Base-by-base conservation (phyloP, 805 yeast species). In the Lipomyces sp. region DNA sequence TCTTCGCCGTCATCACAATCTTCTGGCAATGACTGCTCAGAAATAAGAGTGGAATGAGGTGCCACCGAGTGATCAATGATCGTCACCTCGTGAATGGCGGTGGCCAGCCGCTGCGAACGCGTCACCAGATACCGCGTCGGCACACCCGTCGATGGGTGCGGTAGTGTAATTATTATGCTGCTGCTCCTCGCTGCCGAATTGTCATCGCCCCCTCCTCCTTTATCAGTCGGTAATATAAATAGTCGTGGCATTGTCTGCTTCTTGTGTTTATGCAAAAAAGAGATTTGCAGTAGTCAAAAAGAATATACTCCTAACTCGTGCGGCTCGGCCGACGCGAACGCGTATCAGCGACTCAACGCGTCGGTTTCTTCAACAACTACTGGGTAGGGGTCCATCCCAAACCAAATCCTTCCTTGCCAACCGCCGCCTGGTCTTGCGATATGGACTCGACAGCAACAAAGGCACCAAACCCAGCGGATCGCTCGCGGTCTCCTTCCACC, bases 71-170 rank as follows among this genome's bases (percentile, higher is more conserved):
- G 30, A 51, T 59, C 55, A 33, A 62, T 55, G 24, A 61, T 13
- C 45, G 71, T 67, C 29, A 53, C 30, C 30, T 55, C 59, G 39
- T 34, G 35, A 29, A 45, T 48, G 24, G n/a, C 30, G 24, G 24
- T 24, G 24, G 24, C 24, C 24, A 24, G 24, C n/a, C 32, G 57
- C 2, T 37, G 61, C 51, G 59, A 42, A 24, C 29, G 37, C 32
- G 63, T 45, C 51, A 64, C 5, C 13, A 61, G 35, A 37, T 56
- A 69, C 24, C 72, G 60, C 45, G 67, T 65, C 11, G 29, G 32
- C 8, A 35, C 29, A 2, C 57, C 61, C 3, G 67, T 69, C 10
- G 60, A 50, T 13, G 72, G 72, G 42, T 67, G 69, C 7, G 72
- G 72, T 2, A 69, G 58, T 2, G 69, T 50, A 29, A 67, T 30